Evolutionary conservation across 2,329 filamentous ascomycete genomes (phyloP).

Genomic region (Dichotomopilus funicola): DNA sequence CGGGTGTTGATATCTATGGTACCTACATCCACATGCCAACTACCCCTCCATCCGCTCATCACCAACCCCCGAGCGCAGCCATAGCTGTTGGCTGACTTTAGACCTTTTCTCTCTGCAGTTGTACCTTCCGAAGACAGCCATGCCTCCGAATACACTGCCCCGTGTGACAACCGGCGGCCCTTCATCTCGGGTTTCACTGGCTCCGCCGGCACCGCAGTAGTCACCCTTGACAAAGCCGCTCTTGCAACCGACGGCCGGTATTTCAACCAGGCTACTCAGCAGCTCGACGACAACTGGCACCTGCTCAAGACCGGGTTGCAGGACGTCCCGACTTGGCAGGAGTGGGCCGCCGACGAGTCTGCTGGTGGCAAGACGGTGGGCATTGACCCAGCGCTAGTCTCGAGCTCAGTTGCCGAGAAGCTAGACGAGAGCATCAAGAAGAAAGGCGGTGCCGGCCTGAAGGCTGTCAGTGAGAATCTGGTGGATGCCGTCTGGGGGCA

Average conservation of each 20-base stretch:
- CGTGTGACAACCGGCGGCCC: slow-evolving; percentile 85
- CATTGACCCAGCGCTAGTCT: slow-evolving; percentile 83
- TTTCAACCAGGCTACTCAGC: slow-evolving; percentile 90
- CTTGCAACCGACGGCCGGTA: slow-evolving; percentile 94
- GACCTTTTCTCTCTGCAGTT: slow-evolving; percentile 46
- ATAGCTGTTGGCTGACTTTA: slow-evolving; percentile 29
- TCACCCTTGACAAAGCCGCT: slow-evolving; percentile 79
- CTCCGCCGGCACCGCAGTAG: slow-evolving; percentile 85
- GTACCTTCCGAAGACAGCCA: slow-evolving; percentile 96
- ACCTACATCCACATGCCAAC: slow-evolving; percentile 26
- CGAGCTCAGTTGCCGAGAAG: slow-evolving; percentile 57
- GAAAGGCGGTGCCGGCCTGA: slow-evolving; percentile 69
- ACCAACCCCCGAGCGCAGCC: not conserved
- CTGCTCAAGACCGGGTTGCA: slow-evolving; percentile 89
- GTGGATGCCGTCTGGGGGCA: slow-evolving; percentile 85
- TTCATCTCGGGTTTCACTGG: slow-evolving; percentile 93
- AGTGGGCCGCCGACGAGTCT: slow-evolving; percentile 87
- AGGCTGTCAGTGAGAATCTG: slow-evolving; percentile 72
- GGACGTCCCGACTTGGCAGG: slow-evolving; percentile 94
- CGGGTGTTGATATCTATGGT: slow-evolving; percentile 90
- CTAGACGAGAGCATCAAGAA: slow-evolving; percentile 81
- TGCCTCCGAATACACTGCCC: slow-evolving; percentile 94
- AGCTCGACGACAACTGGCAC: slow-evolving; percentile 86
- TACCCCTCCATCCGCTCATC: not conserved
- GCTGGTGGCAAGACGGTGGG: slow-evolving; percentile 80